phyloP scores from a whole-genome alignment of 306 rosid genomes.

The Inga laurina region DNA sequence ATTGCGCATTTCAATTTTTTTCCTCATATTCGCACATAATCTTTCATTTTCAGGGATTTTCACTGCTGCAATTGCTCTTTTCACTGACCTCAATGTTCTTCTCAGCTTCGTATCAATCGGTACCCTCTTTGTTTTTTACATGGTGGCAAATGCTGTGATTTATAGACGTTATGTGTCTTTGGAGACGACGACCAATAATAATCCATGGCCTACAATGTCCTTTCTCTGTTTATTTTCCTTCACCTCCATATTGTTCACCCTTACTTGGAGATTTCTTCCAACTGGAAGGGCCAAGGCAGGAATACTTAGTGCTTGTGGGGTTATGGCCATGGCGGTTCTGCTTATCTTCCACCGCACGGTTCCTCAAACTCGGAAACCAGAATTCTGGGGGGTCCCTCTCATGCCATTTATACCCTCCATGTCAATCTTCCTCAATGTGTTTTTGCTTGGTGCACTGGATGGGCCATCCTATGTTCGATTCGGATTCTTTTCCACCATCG shows the following conservation, averaged over 20 bases:
- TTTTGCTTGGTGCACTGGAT: slow-evolving; percentile 70
- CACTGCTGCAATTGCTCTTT: slow-evolving; percentile 84
- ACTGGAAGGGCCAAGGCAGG: slow-evolving; percentile 58
- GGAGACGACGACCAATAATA: slow-evolving; percentile 49
- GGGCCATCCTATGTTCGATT: slow-evolving; percentile 76
- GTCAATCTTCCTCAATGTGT: slow-evolving; percentile 78
- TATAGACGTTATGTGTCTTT: slow-evolving; percentile 71
- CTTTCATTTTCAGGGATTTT: slow-evolving; percentile 71
- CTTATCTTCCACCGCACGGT: slow-evolving; percentile 67
- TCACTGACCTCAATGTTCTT: slow-evolving; percentile 72
- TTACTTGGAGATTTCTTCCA: slow-evolving; percentile 65
- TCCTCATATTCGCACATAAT: slow-evolving; percentile 28
- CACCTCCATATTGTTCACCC: slow-evolving; percentile 61
- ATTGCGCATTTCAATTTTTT: slow-evolving; percentile 8
- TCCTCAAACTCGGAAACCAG: slow-evolving; percentile 79
- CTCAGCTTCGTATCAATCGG: slow-evolving; percentile 84
- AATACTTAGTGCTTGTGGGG: slow-evolving; percentile 52
- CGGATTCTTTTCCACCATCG: slow-evolving; percentile 65
- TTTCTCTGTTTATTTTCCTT: slow-evolving; percentile 71
- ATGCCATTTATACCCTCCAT: slow-evolving; percentile 94
- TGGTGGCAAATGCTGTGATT: slow-evolving; percentile 91
- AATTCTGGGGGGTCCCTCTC: slow-evolving; percentile 92
- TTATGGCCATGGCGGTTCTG: slow-evolving; percentile 47
- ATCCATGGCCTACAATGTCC: slow-evolving; percentile 82
- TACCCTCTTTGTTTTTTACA: slow-evolving; percentile 90